phyloP scores from a whole-genome alignment of 768 basidiomycete species.

The Macrolepiota fuliginosa region DNA sequence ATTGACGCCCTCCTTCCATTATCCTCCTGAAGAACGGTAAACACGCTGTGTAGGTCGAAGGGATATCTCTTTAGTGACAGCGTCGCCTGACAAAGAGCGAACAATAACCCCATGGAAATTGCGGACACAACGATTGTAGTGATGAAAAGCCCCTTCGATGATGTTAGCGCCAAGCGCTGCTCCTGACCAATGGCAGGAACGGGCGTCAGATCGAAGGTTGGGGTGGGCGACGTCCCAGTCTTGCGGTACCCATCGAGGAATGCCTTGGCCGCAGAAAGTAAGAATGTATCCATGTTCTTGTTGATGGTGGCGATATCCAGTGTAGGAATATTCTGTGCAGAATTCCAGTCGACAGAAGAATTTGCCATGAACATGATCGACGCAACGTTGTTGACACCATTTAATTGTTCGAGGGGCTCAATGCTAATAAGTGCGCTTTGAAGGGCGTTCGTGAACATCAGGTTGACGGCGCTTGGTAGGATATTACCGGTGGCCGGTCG shows the following conservation, averaged over 20 bases:
- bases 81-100: not conserved
- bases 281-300: conserved; percentile 12
- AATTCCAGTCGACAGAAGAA: conserved; percentile 6
- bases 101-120: not conserved
- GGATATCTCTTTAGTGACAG: conserved; percentile 6
- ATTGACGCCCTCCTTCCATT: not conserved
- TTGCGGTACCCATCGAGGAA: conserved; percentile 14
- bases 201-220: not conserved
- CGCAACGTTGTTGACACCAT: conserved; percentile 8
- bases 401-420: not conserved
- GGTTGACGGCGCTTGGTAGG: conserved; percentile 6
- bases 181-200: conserved; percentile 2
- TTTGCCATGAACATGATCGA: conserved; percentile 11
- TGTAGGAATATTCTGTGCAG: not conserved
- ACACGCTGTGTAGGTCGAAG: conserved; percentile 4
- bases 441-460: conserved; percentile 6
- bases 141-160: conserved; percentile 8
- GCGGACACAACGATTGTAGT: not conserved
- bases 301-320: conserved; percentile 2
- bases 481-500: conserved; percentile 4
- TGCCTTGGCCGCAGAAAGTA: conserved; percentile 14
- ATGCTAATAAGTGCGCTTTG: not conserved
- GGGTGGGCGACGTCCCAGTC: not conserved
- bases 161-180: conserved; percentile 3
- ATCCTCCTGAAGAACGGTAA: not conserved